These are phyloP conservation scores for Prunus armeniaca DNA, from an alignment of 306 rosid genomes.

Conservation along the genomic window DNA sequence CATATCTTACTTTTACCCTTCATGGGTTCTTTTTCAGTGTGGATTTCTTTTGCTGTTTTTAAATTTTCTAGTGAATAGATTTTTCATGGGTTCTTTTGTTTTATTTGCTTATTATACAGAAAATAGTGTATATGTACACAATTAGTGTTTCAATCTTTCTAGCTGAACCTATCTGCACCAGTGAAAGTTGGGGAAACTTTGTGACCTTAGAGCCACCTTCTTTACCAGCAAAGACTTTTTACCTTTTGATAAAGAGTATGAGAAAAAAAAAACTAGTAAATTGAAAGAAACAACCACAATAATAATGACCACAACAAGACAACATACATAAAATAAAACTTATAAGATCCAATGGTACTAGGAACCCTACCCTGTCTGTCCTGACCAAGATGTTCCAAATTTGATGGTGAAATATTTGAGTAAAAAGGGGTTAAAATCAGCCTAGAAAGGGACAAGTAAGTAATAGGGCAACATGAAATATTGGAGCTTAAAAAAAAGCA, in stretches of 20 bases:
- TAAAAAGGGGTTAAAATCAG: background rate
- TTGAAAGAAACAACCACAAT: background rate
- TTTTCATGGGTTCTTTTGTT: background rate
- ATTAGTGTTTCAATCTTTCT: background rate
- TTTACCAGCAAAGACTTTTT: background rate
- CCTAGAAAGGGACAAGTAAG: background rate
- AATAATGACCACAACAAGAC: background rate
- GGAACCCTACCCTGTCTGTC: background rate
- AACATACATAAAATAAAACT: background rate
- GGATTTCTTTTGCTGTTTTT: background rate
- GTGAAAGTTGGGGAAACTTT: background rate
- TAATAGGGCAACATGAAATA: too few relatives aligned
- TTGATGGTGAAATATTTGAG: background rate
- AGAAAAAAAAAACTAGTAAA: background rate
- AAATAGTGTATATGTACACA: background rate
- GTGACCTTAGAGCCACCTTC: background rate
- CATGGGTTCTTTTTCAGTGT: background rate
- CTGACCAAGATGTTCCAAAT: background rate
- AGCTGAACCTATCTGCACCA: background rate
- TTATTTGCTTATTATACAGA: background rate
- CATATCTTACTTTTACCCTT: background rate
- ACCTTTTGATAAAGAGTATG: background rate
- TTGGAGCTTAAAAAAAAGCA: background rate
- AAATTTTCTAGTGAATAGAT: background rate
- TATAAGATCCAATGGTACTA: background rate